phyloP scores from a whole-genome alignment of 2,329 filamentous ascomycete species.

The Sclerotinia subarctica region DNA sequence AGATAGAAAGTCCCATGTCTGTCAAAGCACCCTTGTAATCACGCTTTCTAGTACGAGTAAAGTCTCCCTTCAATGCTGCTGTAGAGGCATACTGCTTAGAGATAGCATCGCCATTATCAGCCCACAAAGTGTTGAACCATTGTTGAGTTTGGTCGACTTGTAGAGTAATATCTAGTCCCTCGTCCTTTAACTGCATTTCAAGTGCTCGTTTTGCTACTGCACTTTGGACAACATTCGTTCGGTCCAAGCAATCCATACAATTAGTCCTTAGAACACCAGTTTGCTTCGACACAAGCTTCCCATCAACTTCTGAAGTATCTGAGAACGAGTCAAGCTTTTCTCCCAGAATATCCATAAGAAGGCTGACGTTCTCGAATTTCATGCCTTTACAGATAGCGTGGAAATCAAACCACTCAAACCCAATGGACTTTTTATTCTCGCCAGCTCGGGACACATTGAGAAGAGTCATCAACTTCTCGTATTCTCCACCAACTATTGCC shows the following conservation, averaged over 20 bases:
- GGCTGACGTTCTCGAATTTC: slow-evolving; percentile 93
- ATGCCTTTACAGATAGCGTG: slow-evolving; percentile 89
- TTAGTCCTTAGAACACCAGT: slow-evolving; percentile 85
- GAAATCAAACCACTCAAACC: slow-evolving; percentile 97
- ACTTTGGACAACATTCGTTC: slow-evolving; percentile 94
- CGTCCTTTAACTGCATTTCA: slow-evolving; percentile 71
- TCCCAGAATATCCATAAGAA: slow-evolving; percentile 69
- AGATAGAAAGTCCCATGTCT: slow-evolving; percentile 84
- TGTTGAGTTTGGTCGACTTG: slow-evolving; percentile 74
- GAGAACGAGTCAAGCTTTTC: slow-evolving; percentile 66
- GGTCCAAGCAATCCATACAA: slow-evolving; percentile 97
- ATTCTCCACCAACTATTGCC: slow-evolving; percentile 72
- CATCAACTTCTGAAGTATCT: slow-evolving; percentile 60
- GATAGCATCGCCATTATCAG: slow-evolving; percentile 94
- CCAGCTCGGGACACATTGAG: slow-evolving; percentile 61
- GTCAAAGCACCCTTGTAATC: slow-evolving; percentile 89
- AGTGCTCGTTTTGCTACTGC: slow-evolving; percentile 82
- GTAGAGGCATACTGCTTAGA: slow-evolving; percentile 96
- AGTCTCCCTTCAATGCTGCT: slow-evolving; percentile 93
- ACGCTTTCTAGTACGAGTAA: slow-evolving; percentile 84
- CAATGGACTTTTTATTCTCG: slow-evolving; percentile 44
- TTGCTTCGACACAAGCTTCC: slow-evolving; percentile 51
- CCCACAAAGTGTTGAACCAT: slow-evolving; percentile 97
- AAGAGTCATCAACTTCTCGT: slow-evolving; percentile 62
- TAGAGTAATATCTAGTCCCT: slow-evolving; percentile 72